Base-by-base conservation (phyloP, 768 basidiomycete genomes). In the Kwoniella dendrophila region DNA sequence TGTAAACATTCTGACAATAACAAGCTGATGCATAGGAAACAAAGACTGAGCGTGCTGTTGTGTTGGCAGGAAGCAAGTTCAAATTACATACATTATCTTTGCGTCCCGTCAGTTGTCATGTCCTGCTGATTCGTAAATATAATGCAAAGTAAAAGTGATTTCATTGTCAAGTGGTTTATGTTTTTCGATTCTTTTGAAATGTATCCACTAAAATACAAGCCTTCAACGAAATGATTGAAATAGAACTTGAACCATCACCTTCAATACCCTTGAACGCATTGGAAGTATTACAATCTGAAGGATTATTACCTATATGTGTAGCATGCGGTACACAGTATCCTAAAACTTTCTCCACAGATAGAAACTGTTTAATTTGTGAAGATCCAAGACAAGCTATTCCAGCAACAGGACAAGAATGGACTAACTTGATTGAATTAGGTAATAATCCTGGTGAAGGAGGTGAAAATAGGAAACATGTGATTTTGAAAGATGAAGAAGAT, bases 301-400 rank as follows among this genome's bases (percentile, higher is more conserved):
- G 65, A 0, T 51, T 67, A 11, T 64, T 75, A 1, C 77, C 75
- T 0, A 75, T 78, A 8, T 78, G 77, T 55, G 68, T 30, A 18
- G 71, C 73, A 12, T 78, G 77, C 51, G 75, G 74, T 22, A 78
- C 73, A 7, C 77, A 78, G 47, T 78, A 74, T 59, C 36, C 56
- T 14, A 7, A 7, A n/a, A 33, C 49, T 18, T 36, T 34, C 10
- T 6, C 30, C 24, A 20, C 27, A 32, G 38, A 10, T 16, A n/a
- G 32, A 33, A 22, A 48, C 32, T 58, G 73, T 44, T 22, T 49
- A 16, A 70, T 75, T 56, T 75, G 73, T 56, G 61, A 63, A 47
- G 73, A 75, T 61, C 68, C 69, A 8, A 66, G 77, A 57, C 77
- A 78, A 62, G 72, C 61, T 27, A 69, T 75, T 0, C 70, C 73